A percentile compares a stretch with the other conserved stretches of the same genome.
These are phyloP conservation scores for Xylariaceae sp. DNA, from an alignment of 2,329 filamentous ascomycete genomes.

Conservation along the genomic window DNA sequence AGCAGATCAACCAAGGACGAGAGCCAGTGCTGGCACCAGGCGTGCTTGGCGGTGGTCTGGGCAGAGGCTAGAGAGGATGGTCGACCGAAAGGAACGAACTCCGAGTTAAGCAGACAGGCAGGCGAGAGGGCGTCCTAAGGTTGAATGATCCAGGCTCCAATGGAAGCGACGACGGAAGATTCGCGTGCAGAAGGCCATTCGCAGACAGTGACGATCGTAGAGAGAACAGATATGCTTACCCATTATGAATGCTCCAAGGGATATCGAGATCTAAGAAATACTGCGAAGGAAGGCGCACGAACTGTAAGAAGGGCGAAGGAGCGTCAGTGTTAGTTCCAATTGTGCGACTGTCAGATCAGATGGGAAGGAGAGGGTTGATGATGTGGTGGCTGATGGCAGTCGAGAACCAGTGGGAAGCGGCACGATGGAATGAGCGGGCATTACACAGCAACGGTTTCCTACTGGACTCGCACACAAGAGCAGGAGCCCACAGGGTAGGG, in stretches of 20 bases:
- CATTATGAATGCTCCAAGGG: slow-evolving; percentile 38
- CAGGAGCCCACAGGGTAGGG: background rate
- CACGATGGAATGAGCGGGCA: background rate
- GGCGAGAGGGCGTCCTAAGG: slow-evolving; percentile 7
- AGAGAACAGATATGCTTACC: slow-evolving; percentile 39
- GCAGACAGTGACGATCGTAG: slow-evolving; percentile 23
- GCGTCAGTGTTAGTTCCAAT: slow-evolving; percentile 25
- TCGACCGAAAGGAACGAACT: slow-evolving; percentile 10
- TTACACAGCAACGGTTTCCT: slow-evolving; percentile 5
- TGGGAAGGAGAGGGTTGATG: slow-evolving; percentile 5
- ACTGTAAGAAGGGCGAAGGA: slow-evolving; percentile 21
- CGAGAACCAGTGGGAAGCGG: background rate
- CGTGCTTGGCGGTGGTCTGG: slow-evolving; percentile 26
- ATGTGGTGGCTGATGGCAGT: background rate
- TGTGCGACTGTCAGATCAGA: slow-evolving; percentile 1
- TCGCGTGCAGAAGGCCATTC: slow-evolving; percentile 24
- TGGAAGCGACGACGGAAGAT: slow-evolving; percentile 18
- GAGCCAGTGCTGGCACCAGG: slow-evolving; percentile 27
- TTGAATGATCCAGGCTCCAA: slow-evolving; percentile 13
- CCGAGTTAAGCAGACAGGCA: slow-evolving; percentile 7
- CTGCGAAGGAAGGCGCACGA: slow-evolving; percentile 26
- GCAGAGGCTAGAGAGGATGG: slow-evolving; percentile 6
- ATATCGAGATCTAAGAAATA: slow-evolving; percentile 29
- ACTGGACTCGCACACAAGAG: background rate
- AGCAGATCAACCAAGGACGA: slow-evolving; percentile 41